phyloP scores from a whole-genome alignment of 805 yeast genomes.

The Candida incommunis region DNA sequence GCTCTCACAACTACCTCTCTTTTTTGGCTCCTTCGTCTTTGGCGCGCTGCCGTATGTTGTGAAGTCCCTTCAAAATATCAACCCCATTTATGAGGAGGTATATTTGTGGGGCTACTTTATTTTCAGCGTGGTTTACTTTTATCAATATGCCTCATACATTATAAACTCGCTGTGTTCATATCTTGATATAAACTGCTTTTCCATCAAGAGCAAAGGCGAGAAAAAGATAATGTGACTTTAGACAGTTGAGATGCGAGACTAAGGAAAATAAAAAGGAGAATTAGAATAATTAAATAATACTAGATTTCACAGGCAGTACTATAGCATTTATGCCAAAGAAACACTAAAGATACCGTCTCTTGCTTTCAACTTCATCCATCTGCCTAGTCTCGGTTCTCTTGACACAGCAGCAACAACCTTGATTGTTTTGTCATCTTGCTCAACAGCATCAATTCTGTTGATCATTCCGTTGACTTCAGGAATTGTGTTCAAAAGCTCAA shows the following conservation, averaged over 20 bases:
- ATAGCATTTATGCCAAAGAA: neutral
- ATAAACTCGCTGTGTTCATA: conserved; percentile 67
- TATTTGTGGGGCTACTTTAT: conserved; percentile 44
- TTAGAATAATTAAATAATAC: neutral
- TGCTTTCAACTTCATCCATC: conserved; percentile 60
- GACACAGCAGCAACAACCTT: conserved; percentile 53
- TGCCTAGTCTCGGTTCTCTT: conserved; percentile 79
- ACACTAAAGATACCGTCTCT: conserved; percentile 9
- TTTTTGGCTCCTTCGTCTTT: conserved; percentile 22
- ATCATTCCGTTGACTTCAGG: neutral
- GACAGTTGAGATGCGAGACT: too few species aligned
- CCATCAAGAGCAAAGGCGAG: conserved; percentile 40
- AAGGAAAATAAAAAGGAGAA: too few species aligned
- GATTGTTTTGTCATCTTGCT: conserved; percentile 17
- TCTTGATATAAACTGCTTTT: conserved; percentile 73
- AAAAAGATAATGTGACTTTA: neutral
- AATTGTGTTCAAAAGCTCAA: conserved; percentile 27
- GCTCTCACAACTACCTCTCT: conserved; percentile 33
- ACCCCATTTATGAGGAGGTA: conserved; percentile 11
- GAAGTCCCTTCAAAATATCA: conserved; percentile 11
- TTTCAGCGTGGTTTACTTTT: conserved; percentile 51
- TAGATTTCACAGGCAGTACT: neutral
- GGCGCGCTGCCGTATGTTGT: conserved; percentile 36
- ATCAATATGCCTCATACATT: conserved; percentile 57
- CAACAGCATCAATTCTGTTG: conserved; percentile 12